Conservation (phyloP, 345 rosid genomes). For the Euphorbia peplus region DNA sequence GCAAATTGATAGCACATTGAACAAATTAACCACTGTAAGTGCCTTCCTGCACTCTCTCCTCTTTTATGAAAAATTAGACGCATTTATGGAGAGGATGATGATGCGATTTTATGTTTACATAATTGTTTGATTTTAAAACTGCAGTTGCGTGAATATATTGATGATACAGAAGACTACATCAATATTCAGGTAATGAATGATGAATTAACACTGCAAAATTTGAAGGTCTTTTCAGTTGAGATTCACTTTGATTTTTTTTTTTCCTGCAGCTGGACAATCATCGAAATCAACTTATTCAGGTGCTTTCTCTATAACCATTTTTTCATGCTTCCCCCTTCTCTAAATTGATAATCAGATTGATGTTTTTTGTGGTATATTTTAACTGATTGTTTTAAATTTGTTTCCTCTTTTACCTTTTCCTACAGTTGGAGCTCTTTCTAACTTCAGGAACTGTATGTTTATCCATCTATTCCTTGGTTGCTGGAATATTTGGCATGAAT, state of each 20-base stretch:
- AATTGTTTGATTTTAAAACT: slow-evolving; percentile 26
- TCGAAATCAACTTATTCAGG: slow-evolving; percentile 98
- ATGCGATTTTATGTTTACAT: not conserved
- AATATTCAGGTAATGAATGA: slow-evolving; percentile 70
- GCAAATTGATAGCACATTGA: slow-evolving; percentile 90
- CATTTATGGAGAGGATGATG: not conserved
- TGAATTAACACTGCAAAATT: not conserved
- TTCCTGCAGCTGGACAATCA: slow-evolving; percentile 87
- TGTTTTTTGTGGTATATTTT: not conserved
- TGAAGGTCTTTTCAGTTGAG: slow-evolving; percentile 1
- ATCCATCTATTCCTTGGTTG: slow-evolving; percentile 50
- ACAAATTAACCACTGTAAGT: slow-evolving; percentile 77
- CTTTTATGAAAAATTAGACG: not conserved
- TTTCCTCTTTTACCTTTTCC: not conserved
- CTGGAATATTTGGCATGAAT: slow-evolving; percentile 93
- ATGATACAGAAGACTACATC: slow-evolving; percentile 96
- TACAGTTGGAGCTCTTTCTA: slow-evolving; percentile 22
- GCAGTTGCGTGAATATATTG: slow-evolving; percentile 96
- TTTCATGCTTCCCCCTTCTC: too few species aligned
- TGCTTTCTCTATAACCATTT: slow-evolving; percentile 24
- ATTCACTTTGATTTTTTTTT: slow-evolving; percentile 16
- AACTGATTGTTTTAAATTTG: not conserved
- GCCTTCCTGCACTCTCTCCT: not conserved
- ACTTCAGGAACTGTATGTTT: slow-evolving; percentile 23
- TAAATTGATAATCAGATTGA: not conserved